Evolutionary conservation across 805 yeast species (phyloP), one percentile per base, ranked within the genome.

Genomic region (Pichia kluyveri): DNA sequence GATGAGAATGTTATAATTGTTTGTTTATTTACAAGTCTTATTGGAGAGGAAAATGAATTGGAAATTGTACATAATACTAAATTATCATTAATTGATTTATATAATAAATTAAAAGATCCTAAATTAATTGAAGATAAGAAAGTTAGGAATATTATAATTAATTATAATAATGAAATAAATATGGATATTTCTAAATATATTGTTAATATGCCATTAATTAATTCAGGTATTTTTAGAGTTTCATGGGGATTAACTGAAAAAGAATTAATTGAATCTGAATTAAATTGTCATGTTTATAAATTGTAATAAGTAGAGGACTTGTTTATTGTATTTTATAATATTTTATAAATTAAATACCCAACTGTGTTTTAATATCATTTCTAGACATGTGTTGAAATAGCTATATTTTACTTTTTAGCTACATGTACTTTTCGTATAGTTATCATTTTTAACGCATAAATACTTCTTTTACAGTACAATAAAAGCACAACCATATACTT

Each of bases 171-270:
- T 1, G 31, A 10, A 7, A 5, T 27, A 5, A 26, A 31, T 5
- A 8, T 18, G 8, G 41, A 39, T 41, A 38, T 39, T 4, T 18
- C 45, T 8, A 28, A 37, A 8, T 42, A 34, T 26, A 3, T 42
- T 0, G 58, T 86, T 3, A 72, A 72, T 53, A 77, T 87, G 83
- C 95, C 96, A 23, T 73, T 75, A 61, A 86, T 87, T 54, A 87
- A 87, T 56, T 76, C 91, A 31, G 95, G 95, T 0, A 76, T 87
- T 2, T 87, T 86, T 61, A 74, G 74, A 1, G 89, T 85, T 8
- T 93, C 95, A 0, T 86, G 95, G 95, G 72, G 69, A 14, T 54
- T 71, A 11, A 86, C 95, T 0, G 91, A 80, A 58, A 56, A 50
- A 15, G 75, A 75, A 0, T 58, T 87, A 49, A 48, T 63, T 17